Evolutionary conservation across 2,329 filamentous ascomycete species (phyloP), one percentile per base, ranked within the genome.

Genomic region (Dactylellina sp.): DNA sequence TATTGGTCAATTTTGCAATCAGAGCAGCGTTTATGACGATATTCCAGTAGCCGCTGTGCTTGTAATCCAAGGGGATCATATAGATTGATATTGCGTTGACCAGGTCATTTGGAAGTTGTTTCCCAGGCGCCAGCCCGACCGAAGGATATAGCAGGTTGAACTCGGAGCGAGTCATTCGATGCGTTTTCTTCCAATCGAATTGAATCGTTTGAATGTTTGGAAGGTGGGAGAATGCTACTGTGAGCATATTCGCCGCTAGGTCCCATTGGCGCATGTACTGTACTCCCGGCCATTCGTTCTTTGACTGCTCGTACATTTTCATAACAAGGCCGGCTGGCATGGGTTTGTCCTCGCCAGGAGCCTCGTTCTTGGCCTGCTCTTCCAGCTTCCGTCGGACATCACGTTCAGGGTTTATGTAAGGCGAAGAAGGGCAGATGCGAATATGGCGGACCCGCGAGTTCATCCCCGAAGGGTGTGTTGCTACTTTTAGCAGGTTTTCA

Each of bases 261-360:
- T 66, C 62, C 62, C 62, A 66, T 40, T 55, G 37, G 3, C 47
- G 62, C 62, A 66, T 57, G 52, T 66, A 52, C 42, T 66, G 53
- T 28, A 68, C 63, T 18, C 46, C 63, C n/a, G 62, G 52, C 62
- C 62, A 66, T 7, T 66, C 62, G 32, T 44, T 66, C 44, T 66
- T 66, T 3, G 62, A 66, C 14, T 66, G 62, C 35, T 66, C 62
- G 62, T 66, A 66, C 62, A 66, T 66, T 40, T 66, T 66, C 42
- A 66, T 39, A 42, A 66, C 52, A 40, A 66, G 35, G 20, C 62
- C 47, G n/a, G 62, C 62, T 1, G 62, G 62, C 62, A 66, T 66
- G 42, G 52, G 47, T 35, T 52, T 52, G 28, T 32, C 42, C 24
- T 20, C 24, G 6, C 62, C 62, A n/a, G 62, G 52, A 14, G 42